These are phyloP conservation scores for Mallotus repandus DNA, from an alignment of 441 rosid species.

Conservation along the genomic window DNA sequence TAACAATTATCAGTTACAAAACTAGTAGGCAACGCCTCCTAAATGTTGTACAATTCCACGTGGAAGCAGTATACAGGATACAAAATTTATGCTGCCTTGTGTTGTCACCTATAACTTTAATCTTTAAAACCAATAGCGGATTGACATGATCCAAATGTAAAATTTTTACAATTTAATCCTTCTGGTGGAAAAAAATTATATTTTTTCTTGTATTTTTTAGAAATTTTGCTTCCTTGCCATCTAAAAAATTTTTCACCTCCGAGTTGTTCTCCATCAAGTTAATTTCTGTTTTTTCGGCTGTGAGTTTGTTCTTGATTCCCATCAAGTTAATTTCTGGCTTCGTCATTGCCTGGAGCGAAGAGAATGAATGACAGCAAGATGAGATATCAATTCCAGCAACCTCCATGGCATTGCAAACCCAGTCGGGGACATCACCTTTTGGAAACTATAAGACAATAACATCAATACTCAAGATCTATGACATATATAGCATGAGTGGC, in stretches of 20 bases:
- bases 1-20: neutral
- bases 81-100: slow-evolving; percentile 41
- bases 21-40: neutral
- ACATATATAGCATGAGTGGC: neutral
- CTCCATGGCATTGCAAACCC: slow-evolving; percentile 91
- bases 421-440: slow-evolving; percentile 62
- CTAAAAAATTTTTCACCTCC: too few species aligned
- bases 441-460: slow-evolving; percentile 56
- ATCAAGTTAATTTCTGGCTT: too few species aligned
- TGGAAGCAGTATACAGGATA: slow-evolving; percentile 26
- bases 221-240: too few species aligned
- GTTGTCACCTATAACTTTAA: slow-evolving; percentile 24
- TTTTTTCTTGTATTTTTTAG: too few species aligned
- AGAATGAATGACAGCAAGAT: slow-evolving; percentile 41
- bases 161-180: too few species aligned
- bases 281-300: too few species aligned
- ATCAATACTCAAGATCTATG: neutral
- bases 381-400: slow-evolving; percentile 72
- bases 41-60: neutral
- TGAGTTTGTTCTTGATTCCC: too few species aligned
- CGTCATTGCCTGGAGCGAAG: slow-evolving; percentile 16
- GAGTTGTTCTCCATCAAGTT: too few species aligned
- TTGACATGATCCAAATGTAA: too few species aligned
- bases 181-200: too few species aligned
- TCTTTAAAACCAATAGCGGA: neutral